These are phyloP conservation scores for Phragmites australis DNA, from an alignment of 176 grass and related monocot genomes.

Conservation along the genomic window DNA sequence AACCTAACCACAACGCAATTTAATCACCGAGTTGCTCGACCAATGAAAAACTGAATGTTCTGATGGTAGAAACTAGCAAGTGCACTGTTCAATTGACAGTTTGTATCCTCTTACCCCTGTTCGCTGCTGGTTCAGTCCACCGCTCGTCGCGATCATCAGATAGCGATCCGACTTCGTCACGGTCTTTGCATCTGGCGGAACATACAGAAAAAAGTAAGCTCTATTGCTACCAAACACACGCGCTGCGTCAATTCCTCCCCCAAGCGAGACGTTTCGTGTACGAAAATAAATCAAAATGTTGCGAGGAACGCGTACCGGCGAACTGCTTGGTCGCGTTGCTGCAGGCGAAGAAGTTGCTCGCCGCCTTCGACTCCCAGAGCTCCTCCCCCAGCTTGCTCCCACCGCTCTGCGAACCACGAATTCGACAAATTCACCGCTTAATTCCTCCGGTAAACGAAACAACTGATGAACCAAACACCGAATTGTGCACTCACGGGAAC, in stretches of 20 bases:
- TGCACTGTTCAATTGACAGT: background rate
- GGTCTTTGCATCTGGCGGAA: conserved; percentile 45
- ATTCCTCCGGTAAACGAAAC: conserved; percentile 18
- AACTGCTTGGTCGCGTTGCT: conserved; percentile 69
- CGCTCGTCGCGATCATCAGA: conserved; percentile 93
- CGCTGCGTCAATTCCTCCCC: conserved; percentile 12
- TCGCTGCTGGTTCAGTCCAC: conserved; percentile 93
- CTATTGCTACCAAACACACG: conserved; percentile 20
- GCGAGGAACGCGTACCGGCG: conserved; percentile 41
- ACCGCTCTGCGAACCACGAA: conserved; percentile 54
- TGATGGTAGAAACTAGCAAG: background rate
- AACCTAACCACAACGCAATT: background rate
- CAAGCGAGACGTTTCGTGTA: conserved; percentile 14
- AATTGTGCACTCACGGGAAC: conserved; percentile 57
- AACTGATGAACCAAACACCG: background rate
- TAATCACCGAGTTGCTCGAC: background rate
- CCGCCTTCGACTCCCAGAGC: conserved; percentile 71
- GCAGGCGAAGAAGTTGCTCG: conserved; percentile 71
- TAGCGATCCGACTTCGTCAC: conserved; percentile 69
- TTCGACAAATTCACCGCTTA: conserved; percentile 10
- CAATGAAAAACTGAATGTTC: conserved; percentile 17
- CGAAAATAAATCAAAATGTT: background rate
- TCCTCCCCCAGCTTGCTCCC: conserved; percentile 47
- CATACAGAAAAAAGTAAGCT: conserved; percentile 18
- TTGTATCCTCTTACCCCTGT: conserved; percentile 80